Evolutionary conservation across 1,284 basidiomycete genomes (phyloP).

Genomic region (Dichomitus squalens): DNA sequence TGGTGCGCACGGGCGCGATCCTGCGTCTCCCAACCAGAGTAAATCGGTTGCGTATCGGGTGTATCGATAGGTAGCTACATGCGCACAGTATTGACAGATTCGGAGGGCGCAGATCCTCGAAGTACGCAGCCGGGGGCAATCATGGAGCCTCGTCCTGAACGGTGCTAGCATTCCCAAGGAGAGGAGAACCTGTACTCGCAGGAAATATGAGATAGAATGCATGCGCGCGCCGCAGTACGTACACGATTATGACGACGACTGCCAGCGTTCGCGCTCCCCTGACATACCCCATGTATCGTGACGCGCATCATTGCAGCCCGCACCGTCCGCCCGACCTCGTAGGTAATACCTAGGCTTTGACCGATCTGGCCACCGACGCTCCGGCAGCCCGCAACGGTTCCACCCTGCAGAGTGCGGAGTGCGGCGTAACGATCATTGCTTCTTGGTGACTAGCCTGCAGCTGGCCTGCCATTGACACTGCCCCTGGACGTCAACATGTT

Average conservation of each 20-base stretch:
- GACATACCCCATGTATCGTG: not conserved
- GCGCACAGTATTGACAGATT: not conserved
- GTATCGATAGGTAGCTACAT: not conserved
- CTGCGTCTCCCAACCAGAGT: too few relatives aligned
- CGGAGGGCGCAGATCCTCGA: not conserved
- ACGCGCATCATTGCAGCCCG: conserved; percentile 6
- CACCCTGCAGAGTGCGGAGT: too few relatives aligned
- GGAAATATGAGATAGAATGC: not conserved
- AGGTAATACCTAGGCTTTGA: not conserved
- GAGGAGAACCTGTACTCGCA: not conserved
- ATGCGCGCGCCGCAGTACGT: not conserved
- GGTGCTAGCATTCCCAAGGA: not conserved
- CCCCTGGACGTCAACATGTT: too few relatives aligned
- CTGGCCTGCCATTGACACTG: too few relatives aligned
- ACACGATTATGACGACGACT: not conserved
- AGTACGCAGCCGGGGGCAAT: not conserved
- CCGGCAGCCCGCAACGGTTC: too few relatives aligned
- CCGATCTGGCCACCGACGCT: too few relatives aligned
- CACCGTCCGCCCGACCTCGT: conserved; percentile 4
- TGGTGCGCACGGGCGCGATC: too few relatives aligned
- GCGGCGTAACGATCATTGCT: too few relatives aligned
- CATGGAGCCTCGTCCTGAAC: not conserved
- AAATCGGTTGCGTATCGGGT: too few relatives aligned
- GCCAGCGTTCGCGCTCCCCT: not conserved
- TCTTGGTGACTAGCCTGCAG: too few relatives aligned